phyloP scores from a whole-genome alignment of 2,329 filamentous ascomycete genomes.

The Trichothecium sympodiale region DNA sequence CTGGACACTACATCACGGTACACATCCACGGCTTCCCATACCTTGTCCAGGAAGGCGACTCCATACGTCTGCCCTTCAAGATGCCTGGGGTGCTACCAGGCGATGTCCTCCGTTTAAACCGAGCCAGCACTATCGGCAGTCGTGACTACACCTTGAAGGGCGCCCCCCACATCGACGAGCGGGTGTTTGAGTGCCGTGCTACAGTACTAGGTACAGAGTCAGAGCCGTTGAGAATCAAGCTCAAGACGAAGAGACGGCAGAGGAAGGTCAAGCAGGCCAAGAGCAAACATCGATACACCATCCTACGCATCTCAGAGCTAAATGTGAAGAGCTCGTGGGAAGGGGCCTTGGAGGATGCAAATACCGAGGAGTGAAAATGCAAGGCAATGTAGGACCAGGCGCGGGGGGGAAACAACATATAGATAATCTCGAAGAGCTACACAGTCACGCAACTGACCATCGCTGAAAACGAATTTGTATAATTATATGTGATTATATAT shows the following conservation, averaged over 20 bases:
- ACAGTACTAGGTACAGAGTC: constrained; percentile 76
- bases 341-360: neutral
- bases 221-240: constrained; percentile 64
- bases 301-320: constrained; percentile 74
- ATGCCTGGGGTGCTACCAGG: constrained; percentile 70
- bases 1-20: constrained; percentile 65
- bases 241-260: constrained; percentile 74
- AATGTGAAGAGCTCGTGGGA: constrained; percentile 37
- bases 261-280: constrained; percentile 62
- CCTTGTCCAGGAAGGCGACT: constrained; percentile 67
- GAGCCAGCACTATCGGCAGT: constrained; percentile 71
- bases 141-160: constrained; percentile 86
- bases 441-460: too few species aligned
- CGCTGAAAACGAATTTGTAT: too few species aligned
- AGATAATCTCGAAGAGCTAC: too few species aligned
- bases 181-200: constrained; percentile 75
- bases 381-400: too few species aligned
- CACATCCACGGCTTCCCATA: constrained; percentile 74
- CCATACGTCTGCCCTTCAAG: constrained; percentile 65
- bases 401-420: too few species aligned
- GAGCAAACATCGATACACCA: constrained; percentile 87
- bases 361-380: too few species aligned
- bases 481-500: too few species aligned
- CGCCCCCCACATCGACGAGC: constrained; percentile 69
- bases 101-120: constrained; percentile 78